Base-by-base conservation (phyloP, 768 basidiomycete species). In the Antrodiella citrinella region DNA sequence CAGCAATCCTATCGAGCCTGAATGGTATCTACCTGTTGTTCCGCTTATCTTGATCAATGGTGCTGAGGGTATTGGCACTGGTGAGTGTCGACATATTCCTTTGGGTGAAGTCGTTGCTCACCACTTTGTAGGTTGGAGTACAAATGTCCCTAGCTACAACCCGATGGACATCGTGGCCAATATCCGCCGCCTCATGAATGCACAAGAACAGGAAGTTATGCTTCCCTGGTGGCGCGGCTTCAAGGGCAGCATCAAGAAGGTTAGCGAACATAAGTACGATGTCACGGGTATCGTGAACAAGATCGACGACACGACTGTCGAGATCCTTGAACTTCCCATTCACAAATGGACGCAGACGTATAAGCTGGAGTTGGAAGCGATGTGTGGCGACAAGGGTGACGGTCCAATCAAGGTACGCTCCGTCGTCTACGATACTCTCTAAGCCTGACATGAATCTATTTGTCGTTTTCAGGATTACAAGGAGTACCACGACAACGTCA, bases 191-290 rank as follows among this genome's bases (percentile, higher is more conserved):
- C 69, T 93, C 56, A 94, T 98, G 89, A 74, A 75, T 2, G 86
- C 79, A 39, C 87, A 96, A 68, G 89, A 91, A 55, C 62, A 84
- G 56, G 80, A 83, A 12, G 76, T 82, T 0, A 98, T 99, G 90
- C 71, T 78, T 10, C 96, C 96, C 2, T 99, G 96, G 96, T 98
- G 91, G 88, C 82, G 92, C 47, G 94, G 95, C 23, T 98, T 94
- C 70, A 81, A 84, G 61, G 94, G 94, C 38, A 76, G 84, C 30
- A 86, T 98, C 68, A 91, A 82, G 69, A 78, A 78, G 54, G 75
- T 78, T 26, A 78, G 76, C 26, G 92, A 92, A 57, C 81, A 92
- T 73, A 95, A 88, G 67, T 93, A 86, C 63, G 86, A 88, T 26
- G 82, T 90, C 38, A 70, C 71, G 26, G 96, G 96, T 45, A 61